phyloP scores from a whole-genome alignment of 2,329 filamentous ascomycete species.

The Beauveria brongniartii region DNA sequence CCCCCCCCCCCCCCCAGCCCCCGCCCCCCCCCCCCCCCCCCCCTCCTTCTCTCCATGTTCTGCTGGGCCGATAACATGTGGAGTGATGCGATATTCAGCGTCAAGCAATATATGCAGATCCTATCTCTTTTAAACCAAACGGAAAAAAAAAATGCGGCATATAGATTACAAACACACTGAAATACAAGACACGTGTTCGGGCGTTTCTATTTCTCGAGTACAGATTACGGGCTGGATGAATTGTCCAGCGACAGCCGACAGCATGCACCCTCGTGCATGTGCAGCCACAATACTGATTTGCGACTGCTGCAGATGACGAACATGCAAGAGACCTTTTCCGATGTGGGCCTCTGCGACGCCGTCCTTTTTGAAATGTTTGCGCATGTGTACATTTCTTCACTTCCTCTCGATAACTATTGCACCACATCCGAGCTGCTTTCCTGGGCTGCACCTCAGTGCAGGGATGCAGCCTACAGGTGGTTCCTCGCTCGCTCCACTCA shows the following conservation, averaged over 20 bases:
- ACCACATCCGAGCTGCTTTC: not conserved
- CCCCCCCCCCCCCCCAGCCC: no score
- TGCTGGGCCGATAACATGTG: not conserved
- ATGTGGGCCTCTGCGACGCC: not conserved
- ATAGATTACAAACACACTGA: no score
- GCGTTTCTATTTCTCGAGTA: not conserved
- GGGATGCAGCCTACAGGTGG: not conserved
- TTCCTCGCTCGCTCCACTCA: conserved; percentile 6
- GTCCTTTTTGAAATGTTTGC: not conserved
- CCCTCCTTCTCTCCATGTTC: not conserved
- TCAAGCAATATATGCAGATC: not conserved
- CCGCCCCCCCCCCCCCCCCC: no score
- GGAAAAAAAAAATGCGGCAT: no score
- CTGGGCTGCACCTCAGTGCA: not conserved
- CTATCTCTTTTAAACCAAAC: not conserved
- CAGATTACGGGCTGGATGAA: not conserved
- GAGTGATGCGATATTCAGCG: not conserved
- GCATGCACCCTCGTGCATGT: not conserved
- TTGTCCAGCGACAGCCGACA: not conserved
- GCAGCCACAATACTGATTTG: not conserved
- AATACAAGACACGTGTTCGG: not conserved
- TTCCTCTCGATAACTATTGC: not conserved
- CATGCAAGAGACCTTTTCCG: not conserved
- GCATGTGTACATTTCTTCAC: not conserved
- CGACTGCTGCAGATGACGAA: not conserved